Percentiles rank a stretch among this genome's conserved stretches.
Evolutionary conservation across 768 basidiomycete genomes (phyloP).

Genomic region (Cyathus striatus): DNA sequence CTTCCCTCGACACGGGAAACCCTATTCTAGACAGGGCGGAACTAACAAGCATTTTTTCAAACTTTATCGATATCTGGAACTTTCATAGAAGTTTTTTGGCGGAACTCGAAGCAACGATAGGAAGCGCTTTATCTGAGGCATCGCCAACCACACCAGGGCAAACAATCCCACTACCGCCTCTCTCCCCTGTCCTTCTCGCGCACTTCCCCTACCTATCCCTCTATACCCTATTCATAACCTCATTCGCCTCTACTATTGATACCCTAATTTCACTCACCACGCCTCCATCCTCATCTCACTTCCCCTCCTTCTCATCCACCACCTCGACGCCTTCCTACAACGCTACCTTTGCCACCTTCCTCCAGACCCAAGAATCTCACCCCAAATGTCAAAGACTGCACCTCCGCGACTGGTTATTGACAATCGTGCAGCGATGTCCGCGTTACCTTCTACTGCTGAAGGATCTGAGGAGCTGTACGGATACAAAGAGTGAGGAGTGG

Average conservation of each 20-base stretch:
- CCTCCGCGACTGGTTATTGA: constrained; percentile 80
- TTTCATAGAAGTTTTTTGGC: constrained; percentile 72
- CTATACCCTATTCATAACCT: constrained; percentile 80
- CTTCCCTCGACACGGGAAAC: constrained; percentile 61
- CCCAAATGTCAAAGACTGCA: constrained; percentile 69
- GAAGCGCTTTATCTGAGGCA: constrained; percentile 6
- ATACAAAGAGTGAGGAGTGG: constrained; percentile 65
- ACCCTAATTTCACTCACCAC: constrained; percentile 52
- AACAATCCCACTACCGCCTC: constrained; percentile 25
- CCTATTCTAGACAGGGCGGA: constrained; percentile 67
- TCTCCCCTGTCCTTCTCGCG: constrained; percentile 49
- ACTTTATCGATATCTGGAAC: constrained; percentile 91
- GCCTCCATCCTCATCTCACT: constrained; percentile 31
- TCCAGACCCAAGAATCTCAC: constrained; percentile 62
- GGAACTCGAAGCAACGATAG: constrained; percentile 44
- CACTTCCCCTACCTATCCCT: constrained; percentile 89
- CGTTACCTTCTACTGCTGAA: constrained; percentile 80
- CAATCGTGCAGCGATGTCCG: constrained; percentile 84
- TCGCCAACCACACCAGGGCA: too few relatives aligned
- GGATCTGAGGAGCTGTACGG: constrained; percentile 70
- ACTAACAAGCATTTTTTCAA: constrained; percentile 75
- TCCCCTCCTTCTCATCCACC: too few relatives aligned
- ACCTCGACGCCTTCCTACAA: constrained; percentile 38
- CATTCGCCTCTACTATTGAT: constrained; percentile 65
- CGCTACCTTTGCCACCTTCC: constrained; percentile 55